Percentiles rank a stretch among this genome's conserved stretches.
These are phyloP conservation scores for Verruconis gallopava DNA, from an alignment of 2,329 filamentous ascomycete species.

Conservation along the genomic window DNA sequence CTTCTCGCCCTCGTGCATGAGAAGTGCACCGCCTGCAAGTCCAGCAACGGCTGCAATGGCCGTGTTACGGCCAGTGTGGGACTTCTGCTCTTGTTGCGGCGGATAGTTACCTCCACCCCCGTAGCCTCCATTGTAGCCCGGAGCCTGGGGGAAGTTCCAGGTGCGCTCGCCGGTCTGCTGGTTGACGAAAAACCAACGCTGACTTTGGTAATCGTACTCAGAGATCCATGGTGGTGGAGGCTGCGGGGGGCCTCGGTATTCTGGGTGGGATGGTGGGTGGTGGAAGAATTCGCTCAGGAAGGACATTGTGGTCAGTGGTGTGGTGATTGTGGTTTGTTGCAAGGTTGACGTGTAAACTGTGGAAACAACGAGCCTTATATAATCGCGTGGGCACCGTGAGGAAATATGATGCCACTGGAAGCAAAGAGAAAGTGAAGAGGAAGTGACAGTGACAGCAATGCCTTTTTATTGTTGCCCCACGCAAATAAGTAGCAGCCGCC, in stretches of 20 bases:
- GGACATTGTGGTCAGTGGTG: too few relatives aligned
- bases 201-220: conserved; percentile 29
- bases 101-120: conserved; percentile 1
- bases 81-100: conserved; percentile 16
- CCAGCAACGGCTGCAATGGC: conserved; percentile 29
- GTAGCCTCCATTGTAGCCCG: conserved; percentile 16
- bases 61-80: conserved; percentile 22
- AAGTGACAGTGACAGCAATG: too few relatives aligned
- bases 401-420: too few relatives aligned
- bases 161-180: conserved; percentile 32
- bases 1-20: conserved; percentile 34
- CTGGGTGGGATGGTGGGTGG: too few relatives aligned
- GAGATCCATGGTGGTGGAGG: conserved; percentile 32
- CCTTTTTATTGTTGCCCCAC: too few relatives aligned
- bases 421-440: too few relatives aligned
- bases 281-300: too few relatives aligned
- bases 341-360: too few relatives aligned
- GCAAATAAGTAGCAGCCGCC: too few relatives aligned
- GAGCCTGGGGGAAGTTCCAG: conserved; percentile 18
- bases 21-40: conserved; percentile 29
- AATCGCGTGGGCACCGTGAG: too few relatives aligned
- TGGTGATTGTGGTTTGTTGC: too few relatives aligned
- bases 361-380: too few relatives aligned
- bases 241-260: conserved; percentile 17
- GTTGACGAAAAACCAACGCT: conserved; percentile 35